Conservation (phyloP, 2,329 filamentous ascomycete genomes). For the Ophiostoma fasciatum region DNA sequence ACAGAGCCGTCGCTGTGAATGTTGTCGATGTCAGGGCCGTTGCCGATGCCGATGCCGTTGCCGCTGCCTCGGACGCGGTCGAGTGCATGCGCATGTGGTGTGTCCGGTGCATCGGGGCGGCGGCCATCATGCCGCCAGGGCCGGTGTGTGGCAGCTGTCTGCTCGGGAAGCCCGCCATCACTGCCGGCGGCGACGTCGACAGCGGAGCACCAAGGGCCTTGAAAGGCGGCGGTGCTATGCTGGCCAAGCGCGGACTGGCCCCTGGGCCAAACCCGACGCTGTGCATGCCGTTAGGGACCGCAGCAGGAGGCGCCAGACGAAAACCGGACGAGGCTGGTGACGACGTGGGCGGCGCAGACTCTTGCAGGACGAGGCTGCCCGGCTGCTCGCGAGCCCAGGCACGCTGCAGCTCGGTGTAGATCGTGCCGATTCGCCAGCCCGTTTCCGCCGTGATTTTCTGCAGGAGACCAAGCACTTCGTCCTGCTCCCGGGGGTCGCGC, state of each 20-base stretch:
- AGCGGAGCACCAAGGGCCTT: neutral
- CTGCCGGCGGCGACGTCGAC: neutral
- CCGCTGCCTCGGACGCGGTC: neutral
- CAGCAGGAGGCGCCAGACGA: no score
- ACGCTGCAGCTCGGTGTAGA: slow-evolving; percentile 58
- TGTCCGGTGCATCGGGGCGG: neutral
- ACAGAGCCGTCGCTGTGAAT: no score
- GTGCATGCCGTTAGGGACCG: no score
- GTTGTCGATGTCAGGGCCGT: neutral
- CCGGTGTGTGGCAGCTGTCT: no score
- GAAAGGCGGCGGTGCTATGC: neutral
- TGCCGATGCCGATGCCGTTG: neutral
- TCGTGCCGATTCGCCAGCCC: slow-evolving; percentile 60
- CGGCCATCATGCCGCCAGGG: no score
- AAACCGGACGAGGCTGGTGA: no score
- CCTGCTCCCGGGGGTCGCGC: slow-evolving; percentile 53
- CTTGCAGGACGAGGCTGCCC: no score
- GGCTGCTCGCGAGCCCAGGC: slow-evolving; percentile 51
- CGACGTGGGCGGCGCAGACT: no score
- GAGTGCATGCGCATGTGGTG: slow-evolving; percentile 1
- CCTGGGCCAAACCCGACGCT: no score
- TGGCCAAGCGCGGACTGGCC: no score
- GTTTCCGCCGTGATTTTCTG: slow-evolving; percentile 60
- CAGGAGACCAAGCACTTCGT: slow-evolving; percentile 66
- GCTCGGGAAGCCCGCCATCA: no score